Conservation (phyloP, 345 rosid genomes). For the Hypericum perforatum region DNA sequence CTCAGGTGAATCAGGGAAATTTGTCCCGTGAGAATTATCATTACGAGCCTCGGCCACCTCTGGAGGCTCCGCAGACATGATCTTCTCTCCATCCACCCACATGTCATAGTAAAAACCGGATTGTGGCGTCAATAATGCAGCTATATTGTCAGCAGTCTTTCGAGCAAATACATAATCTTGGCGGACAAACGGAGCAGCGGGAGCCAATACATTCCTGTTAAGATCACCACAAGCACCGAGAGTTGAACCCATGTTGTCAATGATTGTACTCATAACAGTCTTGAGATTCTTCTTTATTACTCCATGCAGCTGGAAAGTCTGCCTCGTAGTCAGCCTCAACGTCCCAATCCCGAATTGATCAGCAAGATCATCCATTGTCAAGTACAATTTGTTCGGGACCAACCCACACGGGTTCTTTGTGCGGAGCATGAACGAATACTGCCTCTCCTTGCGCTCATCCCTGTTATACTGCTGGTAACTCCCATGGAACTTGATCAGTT, state of each 20-base stretch:
- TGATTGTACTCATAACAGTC: conserved; percentile 83
- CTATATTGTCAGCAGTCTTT: conserved; percentile 84
- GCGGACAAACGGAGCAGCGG: conserved; percentile 68
- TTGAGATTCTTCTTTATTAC: conserved; percentile 87
- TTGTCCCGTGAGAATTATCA: conserved; percentile 90
- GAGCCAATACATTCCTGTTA: conserved; percentile 93
- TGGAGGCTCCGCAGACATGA: conserved; percentile 80
- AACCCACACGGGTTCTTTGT: conserved; percentile 89
- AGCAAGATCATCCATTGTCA: conserved; percentile 94
- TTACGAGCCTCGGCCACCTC: conserved; percentile 88
- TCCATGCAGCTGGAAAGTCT: conserved; percentile 97
- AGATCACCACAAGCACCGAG: conserved; percentile 98
- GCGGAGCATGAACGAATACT: conserved; percentile 94
- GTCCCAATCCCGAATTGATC: conserved; percentile 94
- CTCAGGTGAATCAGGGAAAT: conserved; percentile 86
- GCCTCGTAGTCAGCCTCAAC: conserved; percentile 91
- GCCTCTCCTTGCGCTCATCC: conserved; percentile 79
- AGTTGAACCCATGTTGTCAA: conserved; percentile 84
- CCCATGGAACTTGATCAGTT: conserved; percentile 91
- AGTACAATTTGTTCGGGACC: conserved; percentile 69
- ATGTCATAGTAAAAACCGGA: conserved; percentile 97
- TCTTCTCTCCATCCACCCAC: conserved; percentile 99
- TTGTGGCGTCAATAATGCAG: conserved; percentile 82
- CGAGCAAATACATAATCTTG: conserved; percentile 81
- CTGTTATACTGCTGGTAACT: conserved; percentile 96